Percentiles rank a stretch among this genome's conserved stretches.
Evolutionary conservation across 169 alveolate genomes (phyloP).

Genomic region (Hammondia hammondi): DNA sequence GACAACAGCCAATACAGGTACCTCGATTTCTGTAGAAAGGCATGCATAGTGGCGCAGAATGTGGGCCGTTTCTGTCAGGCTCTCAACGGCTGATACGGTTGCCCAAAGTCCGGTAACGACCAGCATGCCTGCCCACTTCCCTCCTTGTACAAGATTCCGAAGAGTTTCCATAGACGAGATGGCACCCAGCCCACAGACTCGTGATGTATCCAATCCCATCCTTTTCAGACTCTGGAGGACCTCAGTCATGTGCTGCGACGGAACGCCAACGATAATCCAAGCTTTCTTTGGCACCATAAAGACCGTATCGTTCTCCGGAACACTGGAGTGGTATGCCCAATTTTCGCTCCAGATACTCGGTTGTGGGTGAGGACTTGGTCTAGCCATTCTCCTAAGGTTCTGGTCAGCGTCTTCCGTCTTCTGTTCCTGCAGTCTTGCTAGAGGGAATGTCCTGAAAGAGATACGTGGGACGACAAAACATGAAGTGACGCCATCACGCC

Average conservation of each 20-base stretch:
- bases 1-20: not conserved
- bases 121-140: not conserved
- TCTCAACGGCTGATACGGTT: not conserved
- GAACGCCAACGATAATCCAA: slow-evolving; percentile 6
- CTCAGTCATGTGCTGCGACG: not conserved
- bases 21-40: not conserved
- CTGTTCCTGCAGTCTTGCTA: not conserved
- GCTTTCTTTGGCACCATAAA: not conserved
- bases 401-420: not conserved
- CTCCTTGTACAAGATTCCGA: not conserved
- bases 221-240: not conserved
- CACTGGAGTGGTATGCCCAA: not conserved
- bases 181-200: not conserved
- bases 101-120: not conserved
- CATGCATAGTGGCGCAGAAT: not conserved
- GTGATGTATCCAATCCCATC: not conserved
- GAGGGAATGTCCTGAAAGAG: not conserved
- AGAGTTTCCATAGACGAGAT: not conserved
- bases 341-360: not conserved
- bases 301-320: not conserved
- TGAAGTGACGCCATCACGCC: too few species aligned
- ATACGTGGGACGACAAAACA: not conserved
- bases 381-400: not conserved
- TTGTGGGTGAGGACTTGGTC: not conserved
- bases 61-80: slow-evolving; percentile 4